Evolutionary conservation across 2,329 filamentous ascomycete species (phyloP).

Genomic region (Aspergillus novofumigatus): DNA sequence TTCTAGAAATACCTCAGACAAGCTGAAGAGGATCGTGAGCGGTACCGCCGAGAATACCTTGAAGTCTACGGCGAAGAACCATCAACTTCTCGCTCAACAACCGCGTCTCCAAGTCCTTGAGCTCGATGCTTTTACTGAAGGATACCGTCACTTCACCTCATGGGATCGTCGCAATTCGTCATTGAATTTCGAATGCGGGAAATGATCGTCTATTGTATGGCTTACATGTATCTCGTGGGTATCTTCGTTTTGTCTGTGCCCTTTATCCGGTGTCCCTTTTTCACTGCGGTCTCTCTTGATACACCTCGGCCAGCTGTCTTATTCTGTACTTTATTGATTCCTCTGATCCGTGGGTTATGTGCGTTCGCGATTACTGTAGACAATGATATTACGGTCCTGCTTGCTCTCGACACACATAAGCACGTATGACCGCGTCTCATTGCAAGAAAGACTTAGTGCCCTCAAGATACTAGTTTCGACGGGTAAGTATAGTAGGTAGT

Average conservation of each 20-base stretch:
- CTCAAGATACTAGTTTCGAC: too few species aligned
- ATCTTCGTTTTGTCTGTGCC: neutral
- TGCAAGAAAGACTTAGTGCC: neutral
- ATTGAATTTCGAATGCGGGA: neutral
- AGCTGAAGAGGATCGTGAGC: slow-evolving; percentile 23
- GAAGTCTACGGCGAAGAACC: slow-evolving; percentile 34
- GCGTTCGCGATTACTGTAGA: neutral
- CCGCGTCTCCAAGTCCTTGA: neutral
- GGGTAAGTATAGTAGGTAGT: too few species aligned
- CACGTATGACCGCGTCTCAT: neutral
- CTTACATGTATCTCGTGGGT: neutral
- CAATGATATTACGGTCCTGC: neutral
- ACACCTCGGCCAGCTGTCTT: neutral
- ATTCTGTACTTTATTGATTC: neutral
- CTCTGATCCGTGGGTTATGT: neutral
- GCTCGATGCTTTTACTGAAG: neutral
- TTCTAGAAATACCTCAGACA: slow-evolving; percentile 25
- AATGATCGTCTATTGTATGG: neutral
- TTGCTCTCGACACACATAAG: neutral
- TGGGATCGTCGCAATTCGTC: neutral
- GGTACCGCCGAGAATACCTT: slow-evolving; percentile 33
- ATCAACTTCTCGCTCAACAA: neutral
- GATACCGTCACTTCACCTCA: neutral
- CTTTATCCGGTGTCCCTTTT: neutral
- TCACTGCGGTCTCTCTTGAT: neutral